Evolutionary conservation across 2,329 filamentous ascomycete genomes (phyloP).

Genomic region (Paracorniculantispora psalliotae): DNA sequence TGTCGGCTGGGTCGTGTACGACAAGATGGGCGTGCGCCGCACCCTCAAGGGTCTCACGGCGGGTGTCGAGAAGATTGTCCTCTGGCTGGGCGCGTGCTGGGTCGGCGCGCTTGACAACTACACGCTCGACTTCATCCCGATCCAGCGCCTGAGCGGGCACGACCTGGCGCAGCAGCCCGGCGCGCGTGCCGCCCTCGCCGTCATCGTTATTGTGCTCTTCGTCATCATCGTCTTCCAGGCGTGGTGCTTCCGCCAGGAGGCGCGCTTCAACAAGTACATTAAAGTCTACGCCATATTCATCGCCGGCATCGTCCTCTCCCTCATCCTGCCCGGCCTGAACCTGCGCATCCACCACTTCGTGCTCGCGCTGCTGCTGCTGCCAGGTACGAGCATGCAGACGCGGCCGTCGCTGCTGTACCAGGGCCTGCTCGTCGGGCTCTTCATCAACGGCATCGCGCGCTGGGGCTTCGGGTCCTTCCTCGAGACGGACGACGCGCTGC

Average conservation of each 20-base stretch:
- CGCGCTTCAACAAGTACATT: conserved; percentile 71
- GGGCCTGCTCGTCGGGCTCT: conserved; percentile 82
- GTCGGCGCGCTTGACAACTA: conserved; percentile 90
- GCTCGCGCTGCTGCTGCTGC: conserved; percentile 76
- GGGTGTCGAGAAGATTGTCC: conserved; percentile 81
- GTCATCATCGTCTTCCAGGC: conserved; percentile 69
- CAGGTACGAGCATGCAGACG: conserved; percentile 84
- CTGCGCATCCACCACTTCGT: conserved; percentile 96
- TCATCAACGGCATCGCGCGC: conserved; percentile 87
- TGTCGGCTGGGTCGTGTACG: conserved; percentile 80
- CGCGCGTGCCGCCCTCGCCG: conserved; percentile 73
- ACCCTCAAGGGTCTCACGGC: conserved; percentile 68
- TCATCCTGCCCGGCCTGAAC: conserved; percentile 69
- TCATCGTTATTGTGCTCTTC: conserved; percentile 68
- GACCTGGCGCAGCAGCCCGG: conserved; percentile 88
- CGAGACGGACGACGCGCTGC: conserved; percentile 70
- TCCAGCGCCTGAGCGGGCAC: conserved; percentile 83
- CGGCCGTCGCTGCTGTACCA: conserved; percentile 81
- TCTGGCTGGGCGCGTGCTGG: conserved; percentile 90
- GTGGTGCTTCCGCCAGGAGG: conserved; percentile 82
- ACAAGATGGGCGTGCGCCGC: conserved; percentile 71
- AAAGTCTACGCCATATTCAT: conserved; percentile 70
- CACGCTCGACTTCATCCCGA: conserved; percentile 90
- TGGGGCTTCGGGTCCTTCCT: conserved; percentile 92
- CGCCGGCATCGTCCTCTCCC: conserved; percentile 60